Base-by-base conservation (phyloP, 345 rosid species). In the Bruguiera gymnorhiza region DNA sequence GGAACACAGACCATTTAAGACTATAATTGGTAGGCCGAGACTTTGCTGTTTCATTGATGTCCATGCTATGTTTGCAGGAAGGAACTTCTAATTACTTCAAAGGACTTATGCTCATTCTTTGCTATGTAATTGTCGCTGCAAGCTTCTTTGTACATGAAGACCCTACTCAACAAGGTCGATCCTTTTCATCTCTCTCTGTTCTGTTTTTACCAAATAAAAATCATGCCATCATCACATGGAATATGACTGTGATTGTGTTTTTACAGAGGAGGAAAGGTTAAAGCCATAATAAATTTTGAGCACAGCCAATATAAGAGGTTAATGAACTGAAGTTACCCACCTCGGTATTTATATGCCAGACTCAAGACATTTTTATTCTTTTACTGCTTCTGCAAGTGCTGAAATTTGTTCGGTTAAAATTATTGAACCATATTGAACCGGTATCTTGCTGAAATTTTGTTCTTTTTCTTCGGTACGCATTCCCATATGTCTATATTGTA, bases 71-170 rank as follows among this genome's bases (percentile, higher is more conserved):
- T 1, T 21, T 77, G 77, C 82, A 90, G 96, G 96, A 90, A 74
- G 96, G 93, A 64, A 86, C 96, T 65, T 88, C 93, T 6, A 88
- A 88, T 82, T 90, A 90, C 78, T 90, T 90, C 32, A 90, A 90
- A 77, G 93, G 96, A 75, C 75, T 90, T 16, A 90, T 90, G 91
- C 93, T 90, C 50, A 83, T 90, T 68, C 93, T 90, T 67, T 89
- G 93, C 51, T 88, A 89, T 77, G 63, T 89, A 66, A 88, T 89
- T 30, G 91, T 88, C 1, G 87, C 91, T 48, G 93, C 91, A 4
- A 87, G 96, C 83, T 89, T 89, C 91, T 89, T 86, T 73, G 89
- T 90, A 69, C 96, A 89, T 26, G 84, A 77, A 80, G 92, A 89
- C 80, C 69, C 79, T 58, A 24, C 65, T 0, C 3, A 60, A 43